phyloP scores from a whole-genome alignment of 2,329 filamentous ascomycete species.

The Calonectria crousiana region DNA sequence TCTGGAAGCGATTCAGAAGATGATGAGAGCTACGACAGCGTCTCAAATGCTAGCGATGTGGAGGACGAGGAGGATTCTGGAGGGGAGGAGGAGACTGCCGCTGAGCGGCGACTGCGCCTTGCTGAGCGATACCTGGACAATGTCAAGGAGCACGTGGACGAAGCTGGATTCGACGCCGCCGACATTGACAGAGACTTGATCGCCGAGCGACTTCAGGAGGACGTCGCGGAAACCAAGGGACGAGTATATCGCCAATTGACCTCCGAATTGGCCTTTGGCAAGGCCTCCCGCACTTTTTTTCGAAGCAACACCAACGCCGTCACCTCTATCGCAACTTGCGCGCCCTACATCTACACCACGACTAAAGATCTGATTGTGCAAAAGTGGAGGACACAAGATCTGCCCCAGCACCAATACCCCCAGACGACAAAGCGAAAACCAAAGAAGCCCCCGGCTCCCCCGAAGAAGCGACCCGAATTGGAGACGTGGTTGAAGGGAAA shows the following conservation, averaged over 20 bases:
- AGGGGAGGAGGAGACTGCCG: slow-evolving; percentile 88
- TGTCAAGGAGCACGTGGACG: slow-evolving; percentile 84
- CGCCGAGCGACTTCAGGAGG: slow-evolving; percentile 89
- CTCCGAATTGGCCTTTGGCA: slow-evolving; percentile 75
- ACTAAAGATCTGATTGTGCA: slow-evolving; percentile 86
- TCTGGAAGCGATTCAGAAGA: slow-evolving; percentile 85
- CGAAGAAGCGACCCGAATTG: slow-evolving; percentile 72
- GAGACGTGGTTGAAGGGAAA: slow-evolving; percentile 74
- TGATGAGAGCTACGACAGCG: slow-evolving; percentile 60
- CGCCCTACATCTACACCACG: slow-evolving; percentile 88
- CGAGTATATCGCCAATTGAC: slow-evolving; percentile 87
- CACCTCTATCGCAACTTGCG: slow-evolving; percentile 83
- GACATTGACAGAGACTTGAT: slow-evolving; percentile 95
- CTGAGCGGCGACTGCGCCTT: slow-evolving; percentile 85
- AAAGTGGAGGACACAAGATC: slow-evolving; percentile 87
- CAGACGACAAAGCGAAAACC: slow-evolving; percentile 70
- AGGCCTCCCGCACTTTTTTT: slow-evolving; percentile 78
- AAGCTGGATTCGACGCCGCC: slow-evolving; percentile 88
- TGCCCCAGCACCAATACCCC: slow-evolving; percentile 70
- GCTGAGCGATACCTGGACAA: slow-evolving; percentile 95
- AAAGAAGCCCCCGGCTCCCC: slow-evolving; percentile 69
- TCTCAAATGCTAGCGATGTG: slow-evolving; percentile 59
- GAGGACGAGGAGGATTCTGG: slow-evolving; percentile 66
- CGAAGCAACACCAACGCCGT: slow-evolving; percentile 82
- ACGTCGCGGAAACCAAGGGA: slow-evolving; percentile 92